Evolutionary conservation across 345 rosid species (phyloP), one percentile per base, ranked within the genome.

Genomic region (Citrus sinensis): DNA sequence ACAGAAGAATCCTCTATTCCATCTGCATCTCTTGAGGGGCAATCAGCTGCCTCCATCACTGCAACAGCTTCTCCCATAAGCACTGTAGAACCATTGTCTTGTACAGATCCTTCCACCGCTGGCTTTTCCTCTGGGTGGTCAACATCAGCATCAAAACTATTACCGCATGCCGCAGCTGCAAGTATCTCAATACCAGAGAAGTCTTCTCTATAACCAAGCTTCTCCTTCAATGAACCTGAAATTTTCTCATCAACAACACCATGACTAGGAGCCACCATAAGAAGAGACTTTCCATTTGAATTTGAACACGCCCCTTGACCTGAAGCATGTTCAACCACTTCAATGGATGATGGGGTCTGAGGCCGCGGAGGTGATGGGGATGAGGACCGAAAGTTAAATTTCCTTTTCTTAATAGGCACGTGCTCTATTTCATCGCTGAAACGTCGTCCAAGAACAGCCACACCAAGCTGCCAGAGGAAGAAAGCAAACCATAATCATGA

Each of bases 161-260:
- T 78, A 77, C 75, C 76, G 76, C 94, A 88, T 62, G 90, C 92
- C 37, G 76, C 92, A 55, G 83, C 82, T 40, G 92, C 92, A 78
- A 90, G 91, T 46, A 90, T 84, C 77, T 79, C 87, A 42, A 88
- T 86, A 65, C 94, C 94, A 66, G 89, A 91, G 83, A 91, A 91
- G 80, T 88, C 92, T 16, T 81, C 79, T 8, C 70, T 49, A 40
- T 64, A 73, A 71, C 76, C 87, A 32, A 71, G 71, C 42, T 72
- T 82, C 40, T 55, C 84, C 72, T 76, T 64, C 30, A 16, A 27
- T 37, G 56, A 76, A 19, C 54, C 66, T 19, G 82, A 64, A 75
- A 66, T 60, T 62, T 70, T 83, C 42, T 63, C 62, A 42, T 73
- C 73, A 60, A 62, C 61, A 24, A 67, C 73, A 76, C 49, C 75